Evolutionary conservation across 192 early-diverging fungal species (phyloP).

Genomic region (Backusella westeae): DNA sequence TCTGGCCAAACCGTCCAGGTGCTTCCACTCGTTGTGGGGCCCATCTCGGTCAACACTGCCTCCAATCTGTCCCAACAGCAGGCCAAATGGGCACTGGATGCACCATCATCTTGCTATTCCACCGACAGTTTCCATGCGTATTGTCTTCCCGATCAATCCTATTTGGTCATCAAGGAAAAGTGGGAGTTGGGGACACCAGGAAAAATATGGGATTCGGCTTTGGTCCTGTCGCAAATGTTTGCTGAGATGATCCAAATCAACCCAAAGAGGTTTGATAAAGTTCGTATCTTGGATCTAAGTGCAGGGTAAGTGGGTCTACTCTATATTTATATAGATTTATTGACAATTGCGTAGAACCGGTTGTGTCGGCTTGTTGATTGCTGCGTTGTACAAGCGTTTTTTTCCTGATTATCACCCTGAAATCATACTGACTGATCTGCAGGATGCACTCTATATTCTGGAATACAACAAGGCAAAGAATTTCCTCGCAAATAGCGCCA

Average conservation of each 20-base stretch:
- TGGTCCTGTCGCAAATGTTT: conserved; percentile 36
- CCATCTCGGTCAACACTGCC: background rate
- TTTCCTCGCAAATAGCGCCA: background rate
- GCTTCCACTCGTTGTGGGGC: conserved; percentile 10
- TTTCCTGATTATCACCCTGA: background rate
- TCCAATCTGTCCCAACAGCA: background rate
- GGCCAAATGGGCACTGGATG: background rate
- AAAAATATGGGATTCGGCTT: conserved; percentile 49
- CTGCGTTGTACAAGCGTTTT: background rate
- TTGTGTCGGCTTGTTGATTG: conserved; percentile 6
- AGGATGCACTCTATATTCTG: conserved; percentile 37
- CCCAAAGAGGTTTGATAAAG: conserved; percentile 23
- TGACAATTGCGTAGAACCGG: conserved; percentile 8
- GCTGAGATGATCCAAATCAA: conserved; percentile 5
- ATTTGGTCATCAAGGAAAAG: conserved; percentile 27
- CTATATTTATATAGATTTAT: background rate
- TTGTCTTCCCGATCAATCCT: background rate
- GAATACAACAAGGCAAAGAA: conserved; percentile 29
- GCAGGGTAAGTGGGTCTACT: conserved; percentile 33
- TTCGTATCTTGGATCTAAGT: conserved; percentile 42
- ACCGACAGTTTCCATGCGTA: conserved; percentile 12
- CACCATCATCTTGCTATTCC: background rate
- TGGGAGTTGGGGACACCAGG: conserved; percentile 42
- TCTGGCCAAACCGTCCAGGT: background rate
- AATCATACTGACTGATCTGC: conserved; percentile 39